Conservation (phyloP, 306 rosid species). For the Inga leiocalycina region DNA sequence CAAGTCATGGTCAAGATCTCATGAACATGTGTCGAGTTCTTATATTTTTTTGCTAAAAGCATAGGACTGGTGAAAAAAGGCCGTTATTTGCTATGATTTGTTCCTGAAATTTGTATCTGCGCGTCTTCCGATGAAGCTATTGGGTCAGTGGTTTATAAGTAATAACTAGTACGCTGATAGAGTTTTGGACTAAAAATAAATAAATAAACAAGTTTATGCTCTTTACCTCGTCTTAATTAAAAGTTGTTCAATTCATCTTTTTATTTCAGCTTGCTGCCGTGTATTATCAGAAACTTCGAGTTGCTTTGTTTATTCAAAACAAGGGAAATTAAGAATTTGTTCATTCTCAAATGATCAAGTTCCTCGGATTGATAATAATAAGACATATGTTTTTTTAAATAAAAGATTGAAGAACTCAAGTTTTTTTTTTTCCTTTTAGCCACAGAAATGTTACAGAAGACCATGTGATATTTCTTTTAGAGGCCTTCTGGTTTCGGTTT, state of each 20-base stretch:
- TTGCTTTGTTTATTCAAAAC: background rate
- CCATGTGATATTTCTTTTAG: background rate
- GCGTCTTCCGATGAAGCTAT: constrained; percentile 27
- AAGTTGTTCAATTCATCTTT: background rate
- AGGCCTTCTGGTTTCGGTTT: background rate
- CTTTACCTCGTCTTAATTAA: background rate
- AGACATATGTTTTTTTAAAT: background rate
- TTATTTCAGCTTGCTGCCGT: constrained; percentile 6
- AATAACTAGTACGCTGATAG: background rate
- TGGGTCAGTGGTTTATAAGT: background rate
- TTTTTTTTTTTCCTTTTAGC: background rate
- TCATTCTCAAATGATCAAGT: background rate
- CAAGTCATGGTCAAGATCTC: background rate
- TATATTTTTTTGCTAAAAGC: background rate
- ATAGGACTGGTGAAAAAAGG: background rate
- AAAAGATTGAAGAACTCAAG: too few relatives aligned
- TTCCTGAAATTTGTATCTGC: constrained; percentile 12
- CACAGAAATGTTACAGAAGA: background rate
- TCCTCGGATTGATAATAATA: background rate
- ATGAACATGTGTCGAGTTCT: background rate
- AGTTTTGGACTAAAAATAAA: constrained; percentile 17
- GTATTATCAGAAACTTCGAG: background rate
- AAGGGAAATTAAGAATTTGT: background rate
- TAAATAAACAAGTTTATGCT: background rate
- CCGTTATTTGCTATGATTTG: background rate